These are phyloP conservation scores for Trichoderma reesei DNA, from an alignment of 495 filamentous ascomycete species.

Conservation along the genomic window DNA sequence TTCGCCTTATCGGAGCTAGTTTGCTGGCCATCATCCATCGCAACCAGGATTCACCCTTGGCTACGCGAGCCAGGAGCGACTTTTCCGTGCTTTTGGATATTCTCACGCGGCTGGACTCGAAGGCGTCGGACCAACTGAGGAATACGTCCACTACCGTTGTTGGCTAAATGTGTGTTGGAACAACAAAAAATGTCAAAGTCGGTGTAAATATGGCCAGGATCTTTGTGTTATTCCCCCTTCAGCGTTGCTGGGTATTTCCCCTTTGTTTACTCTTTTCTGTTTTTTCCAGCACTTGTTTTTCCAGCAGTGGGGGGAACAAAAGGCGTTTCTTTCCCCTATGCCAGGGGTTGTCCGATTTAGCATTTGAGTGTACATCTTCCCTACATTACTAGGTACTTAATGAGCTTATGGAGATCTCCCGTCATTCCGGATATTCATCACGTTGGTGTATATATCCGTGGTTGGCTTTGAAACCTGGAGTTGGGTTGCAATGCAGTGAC, in stretches of 20 bases:
- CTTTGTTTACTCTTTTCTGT: not conserved
- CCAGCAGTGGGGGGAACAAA: not conserved
- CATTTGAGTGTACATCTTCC: not conserved
- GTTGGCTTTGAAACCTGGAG: not conserved
- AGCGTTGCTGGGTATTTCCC: not conserved
- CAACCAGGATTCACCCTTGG: constrained; percentile 10
- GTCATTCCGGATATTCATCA: not conserved
- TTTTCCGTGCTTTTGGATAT: constrained; percentile 3
- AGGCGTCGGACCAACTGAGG: not conserved
- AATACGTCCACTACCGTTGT: not conserved
- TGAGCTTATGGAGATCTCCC: not conserved
- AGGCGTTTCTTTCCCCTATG: not conserved
- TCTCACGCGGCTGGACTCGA: not conserved
- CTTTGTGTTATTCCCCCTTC: not conserved
- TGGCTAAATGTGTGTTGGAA: not conserved
- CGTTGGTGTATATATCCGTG: not conserved
- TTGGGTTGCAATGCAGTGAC: not conserved
- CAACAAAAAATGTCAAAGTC: not conserved
- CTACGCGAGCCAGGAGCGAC: not conserved
- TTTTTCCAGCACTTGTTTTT: too few species aligned
- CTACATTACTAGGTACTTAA: not conserved
- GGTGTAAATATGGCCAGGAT: not conserved
- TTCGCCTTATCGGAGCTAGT: constrained; percentile 22
- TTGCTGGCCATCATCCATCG: constrained; percentile 24
- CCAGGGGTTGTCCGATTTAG: not conserved